phyloP scores from a whole-genome alignment of 2,329 filamentous ascomycete genomes.

The Colletotrichum truncatum region DNA sequence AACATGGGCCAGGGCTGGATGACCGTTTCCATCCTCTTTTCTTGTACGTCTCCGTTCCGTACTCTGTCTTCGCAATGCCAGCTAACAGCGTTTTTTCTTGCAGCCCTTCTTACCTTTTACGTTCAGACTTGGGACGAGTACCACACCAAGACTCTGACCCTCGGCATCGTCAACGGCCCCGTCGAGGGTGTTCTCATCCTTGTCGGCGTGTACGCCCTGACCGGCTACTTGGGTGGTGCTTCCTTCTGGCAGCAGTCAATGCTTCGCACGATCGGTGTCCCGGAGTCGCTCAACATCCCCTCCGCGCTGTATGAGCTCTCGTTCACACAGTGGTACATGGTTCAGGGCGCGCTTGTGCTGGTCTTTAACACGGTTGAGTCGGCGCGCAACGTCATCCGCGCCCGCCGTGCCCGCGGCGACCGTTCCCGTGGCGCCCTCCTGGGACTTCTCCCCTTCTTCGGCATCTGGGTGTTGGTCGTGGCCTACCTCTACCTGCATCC shows the following conservation, averaged over 20 bases:
- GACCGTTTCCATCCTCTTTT: constrained; percentile 85
- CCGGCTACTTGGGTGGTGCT: constrained; percentile 84
- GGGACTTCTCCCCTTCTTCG: constrained; percentile 83
- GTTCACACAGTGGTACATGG: constrained; percentile 93
- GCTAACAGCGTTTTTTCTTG: constrained; percentile 12
- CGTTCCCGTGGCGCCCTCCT: constrained; percentile 78
- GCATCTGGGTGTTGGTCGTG: constrained; percentile 79
- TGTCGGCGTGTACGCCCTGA: constrained; percentile 82
- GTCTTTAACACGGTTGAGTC: constrained; percentile 86
- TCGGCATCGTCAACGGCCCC: constrained; percentile 91
- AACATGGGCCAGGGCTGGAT: constrained; percentile 94
- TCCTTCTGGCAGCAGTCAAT: constrained; percentile 93
- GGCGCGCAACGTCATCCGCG: constrained; percentile 84
- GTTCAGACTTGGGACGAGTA: constrained; percentile 99
- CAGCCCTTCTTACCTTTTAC: constrained; percentile 93
- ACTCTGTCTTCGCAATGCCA: neutral
- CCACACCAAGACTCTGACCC: constrained; percentile 93
- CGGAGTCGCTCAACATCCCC: constrained; percentile 71
- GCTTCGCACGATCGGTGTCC: constrained; percentile 76
- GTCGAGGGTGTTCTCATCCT: constrained; percentile 94
- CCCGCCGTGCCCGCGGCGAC: constrained; percentile 78
- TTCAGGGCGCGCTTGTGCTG: constrained; percentile 83
- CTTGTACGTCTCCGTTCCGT: constrained; percentile 62
- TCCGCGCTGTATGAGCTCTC: constrained; percentile 78
- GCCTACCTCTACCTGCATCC: constrained; percentile 88